Percentiles rank a stretch among this genome's conserved stretches.
These are phyloP conservation scores for Ottelia alismoides DNA, from an alignment of 106 monocot genomes.

Conservation along the genomic window DNA sequence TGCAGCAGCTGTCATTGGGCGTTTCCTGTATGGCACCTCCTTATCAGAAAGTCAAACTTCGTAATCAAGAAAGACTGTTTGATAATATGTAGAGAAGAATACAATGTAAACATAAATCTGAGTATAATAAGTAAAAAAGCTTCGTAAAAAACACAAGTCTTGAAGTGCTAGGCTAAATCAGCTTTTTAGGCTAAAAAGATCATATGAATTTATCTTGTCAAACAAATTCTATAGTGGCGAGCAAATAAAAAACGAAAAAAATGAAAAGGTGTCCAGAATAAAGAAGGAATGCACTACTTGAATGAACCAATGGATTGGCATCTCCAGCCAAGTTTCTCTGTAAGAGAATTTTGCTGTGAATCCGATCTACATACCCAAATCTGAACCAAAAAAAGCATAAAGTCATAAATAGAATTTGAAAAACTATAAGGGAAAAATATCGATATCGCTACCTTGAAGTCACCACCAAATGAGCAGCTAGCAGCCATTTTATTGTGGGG, in stretches of 20 bases:
- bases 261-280: background rate
- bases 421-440: background rate
- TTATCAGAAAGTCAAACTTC: no score
- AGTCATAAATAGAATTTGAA: background rate
- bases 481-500: slow-evolving; percentile 60
- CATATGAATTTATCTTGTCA: background rate
- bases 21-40: slow-evolving; percentile 41
- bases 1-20: slow-evolving; percentile 80
- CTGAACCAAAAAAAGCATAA: slow-evolving; percentile 21
- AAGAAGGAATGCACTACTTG: slow-evolving; percentile 31
- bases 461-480: slow-evolving; percentile 79
- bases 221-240: background rate
- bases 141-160: background rate
- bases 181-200: background rate
- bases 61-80: no score
- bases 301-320: slow-evolving; percentile 96
- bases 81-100: no score
- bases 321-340: slow-evolving; percentile 71
- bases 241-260: background rate
- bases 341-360: slow-evolving; percentile 17
- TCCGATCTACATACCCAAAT: slow-evolving; percentile 41
- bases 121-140: no score
- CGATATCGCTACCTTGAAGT: slow-evolving; percentile 63
- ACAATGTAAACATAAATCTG: no score
- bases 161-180: background rate